Evolutionary conservation across 179 eudicot genomes (phyloP).

Genomic region (Kewa caespitosa): DNA sequence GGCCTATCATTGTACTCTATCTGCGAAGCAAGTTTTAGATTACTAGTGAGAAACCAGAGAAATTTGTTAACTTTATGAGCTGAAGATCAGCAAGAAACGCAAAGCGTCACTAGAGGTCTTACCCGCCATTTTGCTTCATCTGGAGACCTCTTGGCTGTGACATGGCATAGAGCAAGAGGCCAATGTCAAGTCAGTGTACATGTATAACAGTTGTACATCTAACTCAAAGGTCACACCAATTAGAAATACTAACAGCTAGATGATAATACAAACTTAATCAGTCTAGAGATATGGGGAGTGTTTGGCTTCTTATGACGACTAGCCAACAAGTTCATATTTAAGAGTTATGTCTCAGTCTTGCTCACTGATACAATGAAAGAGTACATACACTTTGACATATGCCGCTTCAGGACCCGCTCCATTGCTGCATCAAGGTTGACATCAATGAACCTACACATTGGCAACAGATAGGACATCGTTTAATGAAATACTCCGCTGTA

Average conservation of each 20-base stretch:
- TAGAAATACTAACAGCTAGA: no score
- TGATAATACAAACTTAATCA: no score
- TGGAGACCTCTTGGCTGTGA: constrained; percentile 54
- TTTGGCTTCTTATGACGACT: no score
- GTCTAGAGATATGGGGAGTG: no score
- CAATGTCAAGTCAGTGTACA: constrained; percentile 18
- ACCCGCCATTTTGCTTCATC: constrained; percentile 91
- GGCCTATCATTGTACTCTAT: constrained; percentile 88
- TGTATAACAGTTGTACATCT: background rate
- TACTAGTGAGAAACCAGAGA: background rate
- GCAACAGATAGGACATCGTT: background rate
- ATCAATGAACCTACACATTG: constrained; percentile 71
- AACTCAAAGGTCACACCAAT: no score
- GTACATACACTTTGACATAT: constrained; percentile 60
- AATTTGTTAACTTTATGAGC: background rate
- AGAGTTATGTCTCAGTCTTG: no score
- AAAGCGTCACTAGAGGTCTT: constrained; percentile 28
- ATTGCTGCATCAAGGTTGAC: constrained; percentile 72
- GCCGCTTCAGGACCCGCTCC: constrained; percentile 81
- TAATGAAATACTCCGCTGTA: no score
- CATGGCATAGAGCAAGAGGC: constrained; percentile 5
- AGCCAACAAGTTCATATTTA: no score
- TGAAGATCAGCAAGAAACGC: background rate
- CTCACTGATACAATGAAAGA: constrained; percentile 1
- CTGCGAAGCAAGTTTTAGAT: constrained; percentile 37